Base-by-base conservation (phyloP, 2,329 filamentous ascomycete genomes). In the Coleophoma eucalyptorum region DNA sequence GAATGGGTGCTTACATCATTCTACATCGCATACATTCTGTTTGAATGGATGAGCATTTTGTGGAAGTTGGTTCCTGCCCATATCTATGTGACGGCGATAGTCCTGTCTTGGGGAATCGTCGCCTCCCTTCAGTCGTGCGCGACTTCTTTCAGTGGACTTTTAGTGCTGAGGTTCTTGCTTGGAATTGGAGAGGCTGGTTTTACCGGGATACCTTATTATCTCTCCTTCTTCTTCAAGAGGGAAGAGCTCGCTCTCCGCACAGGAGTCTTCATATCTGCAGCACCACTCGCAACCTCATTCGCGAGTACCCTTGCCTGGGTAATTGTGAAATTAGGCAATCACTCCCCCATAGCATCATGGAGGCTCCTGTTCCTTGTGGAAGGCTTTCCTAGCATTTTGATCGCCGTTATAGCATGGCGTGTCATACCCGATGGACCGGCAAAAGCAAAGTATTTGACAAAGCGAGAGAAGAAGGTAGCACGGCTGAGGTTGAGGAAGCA, bases 181-280 rank as follows among this genome's bases (percentile, higher is more conserved):
- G 84, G 83, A 10, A 75, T 85, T 8, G 81, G 78, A 35, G 84
- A 87, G 69, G 83, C 84, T 3, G 84, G 80, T 2, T 87, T 87
- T 55, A 77, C 79, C 0, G 81, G 82, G 3, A 76, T 86, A 35
- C 83, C 83, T 0, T 80, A 82, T 52, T 86, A 84, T 57, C 67
- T 86, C 32, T 83, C 80, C 15, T 84, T 84, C 67, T 86, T 86
- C 66, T 86, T 80, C 65, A 79, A 75, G 60, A 68, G 80, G 34
- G 71, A 80, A 42, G 93, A 97, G 67, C 73, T 97, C 33, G 93
- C 92, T 0, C 86, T 94, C 54, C 77, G 92, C 35, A 94, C 89
- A 0, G 92, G 90, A 19, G 78, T 96, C 2, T 95, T 96, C 69
- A 85, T 97, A 49, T 91, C 89, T 60, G 92, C 94, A 57, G 91